phyloP scores from a whole-genome alignment of 2,329 filamentous ascomycete species.

The Chaetomiaceae sp. region DNA sequence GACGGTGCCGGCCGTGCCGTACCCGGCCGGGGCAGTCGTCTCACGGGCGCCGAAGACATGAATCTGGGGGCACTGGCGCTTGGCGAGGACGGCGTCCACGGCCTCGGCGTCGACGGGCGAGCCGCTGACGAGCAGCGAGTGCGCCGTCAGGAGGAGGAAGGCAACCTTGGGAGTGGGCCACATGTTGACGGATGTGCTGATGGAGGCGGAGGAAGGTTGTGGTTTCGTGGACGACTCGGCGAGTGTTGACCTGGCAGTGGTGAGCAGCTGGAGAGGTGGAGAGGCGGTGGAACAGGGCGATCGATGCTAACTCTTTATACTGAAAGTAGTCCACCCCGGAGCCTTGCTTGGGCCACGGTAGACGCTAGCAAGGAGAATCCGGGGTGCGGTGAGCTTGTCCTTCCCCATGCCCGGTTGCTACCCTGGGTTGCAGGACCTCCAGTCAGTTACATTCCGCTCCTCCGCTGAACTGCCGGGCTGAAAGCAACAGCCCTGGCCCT shows the following conservation, averaged over 20 bases:
- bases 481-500: not conserved
- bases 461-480: slow-evolving; percentile 13
- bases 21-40: slow-evolving; percentile 43
- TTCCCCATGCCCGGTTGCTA: slow-evolving; percentile 9
- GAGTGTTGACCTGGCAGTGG: not conserved
- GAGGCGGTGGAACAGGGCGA: not conserved
- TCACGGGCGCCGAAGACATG: slow-evolving; percentile 50
- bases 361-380: not conserved
- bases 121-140: slow-evolving; percentile 25
- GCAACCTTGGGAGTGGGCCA: slow-evolving; percentile 27
- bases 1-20: slow-evolving; percentile 40
- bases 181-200: slow-evolving; percentile 15
- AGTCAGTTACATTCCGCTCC: slow-evolving; percentile 25
- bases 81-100: slow-evolving; percentile 22
- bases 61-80: slow-evolving; percentile 40
- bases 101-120: slow-evolving; percentile 22
- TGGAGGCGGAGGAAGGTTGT: not conserved
- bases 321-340: too few relatives aligned
- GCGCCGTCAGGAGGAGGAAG: slow-evolving; percentile 23
- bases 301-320: not conserved
- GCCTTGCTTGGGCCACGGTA: not conserved
- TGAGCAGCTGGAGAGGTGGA: not conserved
- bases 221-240: too few relatives aligned
- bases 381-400: not conserved
- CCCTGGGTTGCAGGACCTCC: slow-evolving; percentile 3